Base-by-base conservation (phyloP, 495 filamentous ascomycete species). In the Bacidia gigantensis region DNA sequence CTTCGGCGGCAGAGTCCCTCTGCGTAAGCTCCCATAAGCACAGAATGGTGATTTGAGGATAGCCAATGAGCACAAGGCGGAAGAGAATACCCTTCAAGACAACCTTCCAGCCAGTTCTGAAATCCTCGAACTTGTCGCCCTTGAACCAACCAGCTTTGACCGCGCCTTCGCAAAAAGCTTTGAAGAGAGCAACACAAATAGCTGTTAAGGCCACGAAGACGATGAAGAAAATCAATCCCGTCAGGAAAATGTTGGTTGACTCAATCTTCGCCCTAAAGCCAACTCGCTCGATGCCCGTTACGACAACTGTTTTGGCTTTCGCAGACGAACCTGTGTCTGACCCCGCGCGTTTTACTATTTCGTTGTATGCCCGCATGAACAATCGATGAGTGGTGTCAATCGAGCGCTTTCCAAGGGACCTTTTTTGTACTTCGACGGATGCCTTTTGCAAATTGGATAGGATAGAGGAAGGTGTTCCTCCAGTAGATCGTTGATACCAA, bases 401-500 rank as follows among this genome's bases (percentile, higher is more conserved):
- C 20, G 41, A 9, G 5, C 41, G 9, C 45, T 48, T 53, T 23
- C 38, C 67, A 11, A 77, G 35, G 3, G 76, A 75, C 46, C 86
- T 76, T 69, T 92, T 95, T 53, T 88, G 73, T 23, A 95, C 80
- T 63, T 90, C 75, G 5, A 98, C 87, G 0, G 92, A 96, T 23
- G 83, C 81, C 2, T 78, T 79, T 1, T 74, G 73, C 29, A 96
- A 73, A 7, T 74, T 77, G 26, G 84, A 82, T 25, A 96, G 78
- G 39, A 94, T 70, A 24, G 81, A 86, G 11, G 89, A 82, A 11
- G 92, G 86, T 21, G 77, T 86, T 50, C 92, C 92, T 29, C 92
- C 92, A 3, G 92, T 98, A 11, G 92, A 73, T 25, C 89, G 84
- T 66, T 95, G 92, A 65, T 97, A 98, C 92, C 92, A 98, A 26